These are phyloP conservation scores for Penicillium thymicola DNA, from an alignment of 2,329 filamentous ascomycete species.

Conservation along the genomic window DNA sequence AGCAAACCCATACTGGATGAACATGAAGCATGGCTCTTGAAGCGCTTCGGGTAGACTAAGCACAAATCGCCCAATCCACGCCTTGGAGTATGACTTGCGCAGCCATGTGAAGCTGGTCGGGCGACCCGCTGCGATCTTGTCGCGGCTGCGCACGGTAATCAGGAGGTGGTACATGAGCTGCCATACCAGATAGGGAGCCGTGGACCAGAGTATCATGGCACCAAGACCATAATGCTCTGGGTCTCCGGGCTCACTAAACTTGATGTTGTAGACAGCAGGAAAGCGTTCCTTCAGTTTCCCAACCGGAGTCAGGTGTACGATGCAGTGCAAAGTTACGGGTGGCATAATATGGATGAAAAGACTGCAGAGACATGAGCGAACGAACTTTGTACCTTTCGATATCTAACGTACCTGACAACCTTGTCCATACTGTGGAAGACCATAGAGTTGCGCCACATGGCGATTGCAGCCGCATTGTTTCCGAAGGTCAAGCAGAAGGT, in stretches of 20 bases:
- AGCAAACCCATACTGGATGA: conserved; percentile 90
- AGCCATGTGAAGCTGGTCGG: conserved; percentile 98
- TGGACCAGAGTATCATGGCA: conserved; percentile 93
- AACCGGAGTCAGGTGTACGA: conserved; percentile 75
- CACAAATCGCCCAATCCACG: conserved; percentile 82
- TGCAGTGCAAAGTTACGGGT: conserved; percentile 84
- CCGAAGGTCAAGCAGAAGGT: conserved; percentile 90
- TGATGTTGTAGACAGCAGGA: conserved; percentile 82
- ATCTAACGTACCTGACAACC: conserved; percentile 67
- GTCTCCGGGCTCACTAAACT: conserved; percentile 63
- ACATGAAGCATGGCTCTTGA: conserved; percentile 91
- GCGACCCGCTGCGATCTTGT: conserved; percentile 92
- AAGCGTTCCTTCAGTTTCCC: conserved; percentile 67
- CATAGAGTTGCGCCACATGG: conserved; percentile 98
- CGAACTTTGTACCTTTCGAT: neutral
- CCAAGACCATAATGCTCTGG: conserved; percentile 73
- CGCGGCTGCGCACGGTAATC: conserved; percentile 89
- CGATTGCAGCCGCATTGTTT: conserved; percentile 96
- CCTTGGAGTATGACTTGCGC: conserved; percentile 82
- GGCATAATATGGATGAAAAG: conserved; percentile 99
- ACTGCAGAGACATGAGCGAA: conserved; percentile 38
- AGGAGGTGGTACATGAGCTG: conserved; percentile 90
- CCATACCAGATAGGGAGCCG: conserved; percentile 88
- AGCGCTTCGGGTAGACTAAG: conserved; percentile 69
- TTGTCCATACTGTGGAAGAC: conserved; percentile 99